phyloP scores from a whole-genome alignment of 176 grass and related monocot genomes.

The Zoysia pacifica region DNA sequence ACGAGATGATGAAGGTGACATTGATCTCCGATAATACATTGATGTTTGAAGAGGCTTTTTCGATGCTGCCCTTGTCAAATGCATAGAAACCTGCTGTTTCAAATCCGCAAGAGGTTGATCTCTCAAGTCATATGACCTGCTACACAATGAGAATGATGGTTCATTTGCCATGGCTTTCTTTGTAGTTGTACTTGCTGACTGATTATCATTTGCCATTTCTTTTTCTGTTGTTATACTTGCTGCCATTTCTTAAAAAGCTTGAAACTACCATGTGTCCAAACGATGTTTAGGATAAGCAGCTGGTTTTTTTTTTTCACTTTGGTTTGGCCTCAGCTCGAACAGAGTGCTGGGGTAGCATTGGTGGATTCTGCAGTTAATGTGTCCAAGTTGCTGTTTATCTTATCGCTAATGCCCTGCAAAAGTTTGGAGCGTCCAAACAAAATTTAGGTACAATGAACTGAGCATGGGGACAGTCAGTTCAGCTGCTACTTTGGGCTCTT shows the following conservation, averaged over 20 bases:
- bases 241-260: not conserved
- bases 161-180: too few relatives aligned
- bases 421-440: too few relatives aligned
- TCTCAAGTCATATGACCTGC: not conserved
- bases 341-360: too few relatives aligned
- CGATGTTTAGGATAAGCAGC: not conserved
- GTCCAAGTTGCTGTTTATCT: too few relatives aligned
- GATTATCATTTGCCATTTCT: not conserved
- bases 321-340: too few relatives aligned
- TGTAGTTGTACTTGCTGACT: not conserved
- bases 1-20: not conserved
- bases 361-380: too few relatives aligned
- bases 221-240: not conserved
- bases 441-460: too few relatives aligned
- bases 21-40: slow-evolving; percentile 2
- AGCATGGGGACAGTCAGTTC: too few relatives aligned
- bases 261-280: not conserved
- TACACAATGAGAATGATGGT: not conserved
- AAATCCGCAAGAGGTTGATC: not conserved
- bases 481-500: too few relatives aligned
- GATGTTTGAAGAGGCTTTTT: slow-evolving; percentile 15
- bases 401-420: too few relatives aligned
- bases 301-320: too few relatives aligned
- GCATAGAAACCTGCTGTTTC: not conserved
- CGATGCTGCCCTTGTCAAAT: not conserved